Evolutionary conservation across 805 yeast genomes (phyloP), one percentile per base, ranked within the genome.

Genomic region (Metschnikowia matae): DNA sequence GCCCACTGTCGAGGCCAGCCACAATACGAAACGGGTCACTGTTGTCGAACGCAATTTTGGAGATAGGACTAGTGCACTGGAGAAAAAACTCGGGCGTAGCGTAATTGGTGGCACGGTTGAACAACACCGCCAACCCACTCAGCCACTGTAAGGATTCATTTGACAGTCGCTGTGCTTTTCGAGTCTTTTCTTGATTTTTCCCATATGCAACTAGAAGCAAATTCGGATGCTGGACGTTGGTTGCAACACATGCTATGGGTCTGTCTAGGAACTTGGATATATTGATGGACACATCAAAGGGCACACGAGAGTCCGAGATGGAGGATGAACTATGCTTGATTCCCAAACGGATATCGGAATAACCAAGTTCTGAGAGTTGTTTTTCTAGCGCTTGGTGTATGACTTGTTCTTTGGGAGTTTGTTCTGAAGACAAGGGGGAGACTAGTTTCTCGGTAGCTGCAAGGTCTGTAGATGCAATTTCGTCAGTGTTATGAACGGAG

Each of bases 1-100:
- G 70, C 0, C 87, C 86, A 56, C 77, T 76, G 15, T 59, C 58
- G 4, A 80, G 69, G 0, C 84, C 81, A 0, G 75, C 84, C 26
- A 78, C 60, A 0, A 82, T 63, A 46, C 72, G 67, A 44, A 69
- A 66, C 1, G 77, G 62, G 20, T 69, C 65, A 14, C 62, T 53
- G 10, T 59, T 59, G 31, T 78, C 75, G 51, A 81, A 79, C 49
- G 67, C 69, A 8, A 76, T 68, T 6, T 58, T 51, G 1, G 69
- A 52, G 5, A 81, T 68, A 14, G 66, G 60, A 1, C 82, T 66
- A 8, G 73, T 63, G 39, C 79, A 67, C 11, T 67, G 65, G 13
- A 78, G 65, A 38, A 70, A 69, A 51, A 66, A 67, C 56, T 73
- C 82, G 40, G 62, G 78, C 51, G 53, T 46, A 4, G 49, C 26